These are phyloP conservation scores for Tolypocladium cylindrosporum DNA, from an alignment of 2,329 filamentous ascomycete species.

Conservation along the genomic window DNA sequence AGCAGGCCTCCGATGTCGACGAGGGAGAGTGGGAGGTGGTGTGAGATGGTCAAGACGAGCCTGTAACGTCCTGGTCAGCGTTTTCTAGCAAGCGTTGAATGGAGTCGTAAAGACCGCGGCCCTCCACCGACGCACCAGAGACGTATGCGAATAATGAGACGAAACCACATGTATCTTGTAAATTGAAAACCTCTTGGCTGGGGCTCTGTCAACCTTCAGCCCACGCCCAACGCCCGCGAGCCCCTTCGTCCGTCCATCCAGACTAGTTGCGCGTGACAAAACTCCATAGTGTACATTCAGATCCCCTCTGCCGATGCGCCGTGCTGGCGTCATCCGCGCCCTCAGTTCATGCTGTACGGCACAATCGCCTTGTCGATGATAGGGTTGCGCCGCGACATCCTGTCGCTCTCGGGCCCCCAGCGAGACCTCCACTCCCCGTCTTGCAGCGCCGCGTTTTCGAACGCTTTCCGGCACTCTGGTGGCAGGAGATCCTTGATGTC, in stretches of 20 bases:
- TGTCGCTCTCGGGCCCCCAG: slow-evolving; percentile 61
- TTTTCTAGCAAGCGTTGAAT: background rate
- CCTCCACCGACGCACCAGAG: background rate
- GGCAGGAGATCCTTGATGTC: slow-evolving; percentile 59
- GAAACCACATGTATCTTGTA: background rate
- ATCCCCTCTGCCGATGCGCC: background rate
- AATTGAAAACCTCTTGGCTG: background rate
- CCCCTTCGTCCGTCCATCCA: background rate
- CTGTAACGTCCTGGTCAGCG: background rate
- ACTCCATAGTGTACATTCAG: background rate
- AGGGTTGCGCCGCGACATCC: slow-evolving; percentile 40
- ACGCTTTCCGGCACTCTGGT: slow-evolving; percentile 60
- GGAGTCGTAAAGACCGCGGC: background rate
- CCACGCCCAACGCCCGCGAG: background rate
- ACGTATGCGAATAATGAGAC: background rate
- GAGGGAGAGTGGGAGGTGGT: background rate
- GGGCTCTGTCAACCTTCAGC: background rate
- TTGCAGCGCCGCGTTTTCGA: slow-evolving; percentile 53
- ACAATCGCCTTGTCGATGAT: slow-evolving; percentile 56
- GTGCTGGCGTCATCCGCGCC: background rate
- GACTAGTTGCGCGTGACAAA: background rate
- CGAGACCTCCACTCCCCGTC: slow-evolving; percentile 64
- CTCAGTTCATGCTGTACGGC: slow-evolving; percentile 37
- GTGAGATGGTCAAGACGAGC: background rate
- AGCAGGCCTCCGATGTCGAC: background rate